Base-by-base conservation (phyloP, 2,329 filamentous ascomycete genomes). In the Camptophora hylomeconis region DNA sequence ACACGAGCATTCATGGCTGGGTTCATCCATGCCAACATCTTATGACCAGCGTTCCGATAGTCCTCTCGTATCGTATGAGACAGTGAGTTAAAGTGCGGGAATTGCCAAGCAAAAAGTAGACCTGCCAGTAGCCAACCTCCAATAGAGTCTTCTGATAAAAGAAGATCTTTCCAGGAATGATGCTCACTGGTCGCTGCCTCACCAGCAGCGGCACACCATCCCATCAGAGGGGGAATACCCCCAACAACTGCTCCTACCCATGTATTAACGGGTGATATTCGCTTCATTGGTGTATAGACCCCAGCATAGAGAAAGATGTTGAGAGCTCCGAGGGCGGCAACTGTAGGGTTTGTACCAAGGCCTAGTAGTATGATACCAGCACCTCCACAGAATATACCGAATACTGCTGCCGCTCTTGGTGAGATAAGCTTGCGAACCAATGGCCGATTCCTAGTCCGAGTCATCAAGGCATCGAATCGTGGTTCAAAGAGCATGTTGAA, bases 401-500 rank as follows among this genome's bases (percentile, higher is more conserved):
- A 98, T 10, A 79, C 41, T 2, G 81, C 57, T 3, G 89, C 89
- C 11, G 69, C 72, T 16, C 74, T 69, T 4, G 66, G 65, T 19
- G 73, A 75, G 21, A 98, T 63, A 2, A 98, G 69, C 5, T 74
- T 73, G 26, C 89, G 72, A 3, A 94, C 89, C 1, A 98, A 64
- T 0, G 89, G 89, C 4, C 89, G 63, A 45, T 94, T 94, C 16
- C 82, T 71, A 2, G 89, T 98, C n/a, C 89, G 74, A 19, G 71
- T 75, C 89, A 98, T 98, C 46, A 80, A 74, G 24, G 84, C 82
- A 53, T 98, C 89, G 49, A 86, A 86, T 35, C 75, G 67, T 7
- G 76, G 80, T 56, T 98, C 89, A 56, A 94, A 84, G 34, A 94
- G 73, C 89, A 98, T 98, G 56, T 98, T 98, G 41, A 95, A 65